Evolutionary conservation across 1,139 yeast species (phyloP).

Genomic region (Yarrowia galli): DNA sequence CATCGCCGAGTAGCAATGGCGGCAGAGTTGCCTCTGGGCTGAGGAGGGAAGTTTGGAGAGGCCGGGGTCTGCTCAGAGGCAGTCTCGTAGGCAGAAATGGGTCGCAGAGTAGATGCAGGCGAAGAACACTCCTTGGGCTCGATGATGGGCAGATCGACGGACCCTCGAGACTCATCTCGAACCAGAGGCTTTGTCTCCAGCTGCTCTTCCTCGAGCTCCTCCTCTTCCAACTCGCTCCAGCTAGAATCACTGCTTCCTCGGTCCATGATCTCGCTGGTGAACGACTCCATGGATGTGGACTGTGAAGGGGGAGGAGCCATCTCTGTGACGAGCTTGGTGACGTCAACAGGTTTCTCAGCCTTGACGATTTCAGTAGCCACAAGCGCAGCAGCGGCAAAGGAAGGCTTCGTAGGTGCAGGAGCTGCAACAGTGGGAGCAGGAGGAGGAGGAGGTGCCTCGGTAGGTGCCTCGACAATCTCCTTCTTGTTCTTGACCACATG

Average conservation of each 20-base stretch:
- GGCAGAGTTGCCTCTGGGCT: constrained; percentile 21
- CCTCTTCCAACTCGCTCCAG: constrained; percentile 29
- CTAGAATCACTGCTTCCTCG: constrained; percentile 18
- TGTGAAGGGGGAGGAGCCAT: constrained; percentile 18
- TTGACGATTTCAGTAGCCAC: background rate
- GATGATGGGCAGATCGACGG: constrained; percentile 1
- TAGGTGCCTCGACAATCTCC: background rate
- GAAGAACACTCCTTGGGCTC: constrained; percentile 12
- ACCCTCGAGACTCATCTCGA: background rate
- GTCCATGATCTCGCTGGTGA: constrained; percentile 29
- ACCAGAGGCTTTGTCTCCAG: constrained; percentile 18
- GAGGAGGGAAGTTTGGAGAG: constrained; percentile 18
- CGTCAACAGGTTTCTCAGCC: background rate
- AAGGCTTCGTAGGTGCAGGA: constrained; percentile 17
- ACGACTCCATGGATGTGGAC: constrained; percentile 34
- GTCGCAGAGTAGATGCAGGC: constrained; percentile 27
- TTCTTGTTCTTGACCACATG: constrained; percentile 7
- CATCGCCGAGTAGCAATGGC: constrained; percentile 19
- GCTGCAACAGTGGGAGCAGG: constrained; percentile 5
- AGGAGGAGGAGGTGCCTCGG: background rate
- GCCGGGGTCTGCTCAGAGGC: constrained; percentile 10
- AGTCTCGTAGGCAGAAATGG: constrained; percentile 15
- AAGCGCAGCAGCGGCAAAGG: constrained; percentile 27
- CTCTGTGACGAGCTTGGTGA: background rate
- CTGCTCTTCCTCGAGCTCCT: background rate